phyloP scores from a whole-genome alignment of 192 early-diverging fungal species.

The Dissophora globulifera region DNA sequence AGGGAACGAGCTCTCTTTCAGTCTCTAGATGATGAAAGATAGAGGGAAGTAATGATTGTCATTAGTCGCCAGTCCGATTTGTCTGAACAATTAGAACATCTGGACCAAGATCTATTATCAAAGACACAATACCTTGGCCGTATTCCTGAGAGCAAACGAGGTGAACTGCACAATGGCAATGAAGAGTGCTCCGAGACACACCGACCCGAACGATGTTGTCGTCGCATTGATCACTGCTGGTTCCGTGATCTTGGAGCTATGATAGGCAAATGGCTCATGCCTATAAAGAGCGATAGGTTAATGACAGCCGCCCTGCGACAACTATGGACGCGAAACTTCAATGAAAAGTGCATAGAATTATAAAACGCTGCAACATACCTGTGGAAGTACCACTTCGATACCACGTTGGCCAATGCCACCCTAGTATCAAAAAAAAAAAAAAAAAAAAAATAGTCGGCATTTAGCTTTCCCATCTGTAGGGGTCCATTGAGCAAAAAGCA shows the following conservation, averaged over 20 bases:
- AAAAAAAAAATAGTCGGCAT: background rate
- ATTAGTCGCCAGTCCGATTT: too few species aligned
- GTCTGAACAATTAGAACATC: too few species aligned
- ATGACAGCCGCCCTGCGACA: background rate
- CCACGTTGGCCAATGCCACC: slow-evolving; percentile 72
- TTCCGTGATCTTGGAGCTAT: slow-evolving; percentile 55
- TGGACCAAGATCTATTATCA: background rate
- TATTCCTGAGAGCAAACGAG: slow-evolving; percentile 52
- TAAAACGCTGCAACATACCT: too few species aligned
- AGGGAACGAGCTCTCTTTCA: slow-evolving; percentile 44
- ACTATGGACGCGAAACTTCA: background rate
- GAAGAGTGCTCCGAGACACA: slow-evolving; percentile 72
- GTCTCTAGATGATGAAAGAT: slow-evolving; percentile 17
- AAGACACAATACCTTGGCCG: slow-evolving; percentile 59
- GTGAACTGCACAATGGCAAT: slow-evolving; percentile 66
- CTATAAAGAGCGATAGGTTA: slow-evolving; percentile 13
- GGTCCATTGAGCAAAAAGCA: too few species aligned
- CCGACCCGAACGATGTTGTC: slow-evolving; percentile 72
- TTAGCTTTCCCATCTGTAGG: background rate
- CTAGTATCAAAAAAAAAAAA: slow-evolving; percentile 26
- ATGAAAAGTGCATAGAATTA: too few species aligned
- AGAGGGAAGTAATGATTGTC: too few species aligned
- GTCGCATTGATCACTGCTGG: slow-evolving; percentile 58
- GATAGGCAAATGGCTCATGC: slow-evolving; percentile 47
- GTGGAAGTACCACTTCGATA: slow-evolving; percentile 86